Percentiles rank a stretch among this genome's conserved stretches.
These are phyloP conservation scores for Cryptosporidium meleagridis DNA, from an alignment of 169 alveolate genomes.

Conservation along the genomic window DNA sequence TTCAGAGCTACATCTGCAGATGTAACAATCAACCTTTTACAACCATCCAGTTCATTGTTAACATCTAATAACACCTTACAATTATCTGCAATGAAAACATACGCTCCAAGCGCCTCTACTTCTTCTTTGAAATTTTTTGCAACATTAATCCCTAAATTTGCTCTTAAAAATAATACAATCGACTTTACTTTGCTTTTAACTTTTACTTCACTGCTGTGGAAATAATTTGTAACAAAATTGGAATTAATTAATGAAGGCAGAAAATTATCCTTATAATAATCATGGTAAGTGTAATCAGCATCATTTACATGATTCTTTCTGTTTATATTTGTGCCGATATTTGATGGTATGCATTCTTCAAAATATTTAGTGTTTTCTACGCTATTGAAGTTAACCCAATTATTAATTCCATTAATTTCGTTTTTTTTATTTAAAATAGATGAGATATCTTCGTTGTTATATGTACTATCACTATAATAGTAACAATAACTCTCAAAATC, in stretches of 20 bases:
- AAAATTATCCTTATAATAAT: constrained; percentile 16
- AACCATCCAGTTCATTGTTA: constrained; percentile 62
- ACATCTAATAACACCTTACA: constrained; percentile 32
- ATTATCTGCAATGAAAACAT: constrained; percentile 46
- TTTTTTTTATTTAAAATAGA: constrained; percentile 10
- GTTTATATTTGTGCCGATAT: background rate
- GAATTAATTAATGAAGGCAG: constrained; percentile 29
- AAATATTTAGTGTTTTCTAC: background rate
- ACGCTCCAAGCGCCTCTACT: constrained; percentile 75
- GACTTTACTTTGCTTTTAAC: constrained; percentile 54
- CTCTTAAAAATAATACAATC: constrained; percentile 67
- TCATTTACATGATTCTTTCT: background rate
- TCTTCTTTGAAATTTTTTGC: constrained; percentile 63
- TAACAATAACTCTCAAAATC: constrained; percentile 67
- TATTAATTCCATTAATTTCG: constrained; percentile 3
- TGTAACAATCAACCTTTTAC: constrained; percentile 62
- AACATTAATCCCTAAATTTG: constrained; percentile 50
- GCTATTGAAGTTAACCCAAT: constrained; percentile 2
- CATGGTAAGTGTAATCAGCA: background rate
- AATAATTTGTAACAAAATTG: background rate
- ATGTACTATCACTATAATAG: constrained; percentile 30
- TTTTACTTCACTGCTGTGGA: background rate
- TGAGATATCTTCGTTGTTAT: constrained; percentile 19
- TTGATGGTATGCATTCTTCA: constrained; percentile 7
- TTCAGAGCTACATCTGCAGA: constrained; percentile 72